Evolutionary conservation across 352 stramenopile species (phyloP).

Genomic region (Pythium sp.): DNA sequence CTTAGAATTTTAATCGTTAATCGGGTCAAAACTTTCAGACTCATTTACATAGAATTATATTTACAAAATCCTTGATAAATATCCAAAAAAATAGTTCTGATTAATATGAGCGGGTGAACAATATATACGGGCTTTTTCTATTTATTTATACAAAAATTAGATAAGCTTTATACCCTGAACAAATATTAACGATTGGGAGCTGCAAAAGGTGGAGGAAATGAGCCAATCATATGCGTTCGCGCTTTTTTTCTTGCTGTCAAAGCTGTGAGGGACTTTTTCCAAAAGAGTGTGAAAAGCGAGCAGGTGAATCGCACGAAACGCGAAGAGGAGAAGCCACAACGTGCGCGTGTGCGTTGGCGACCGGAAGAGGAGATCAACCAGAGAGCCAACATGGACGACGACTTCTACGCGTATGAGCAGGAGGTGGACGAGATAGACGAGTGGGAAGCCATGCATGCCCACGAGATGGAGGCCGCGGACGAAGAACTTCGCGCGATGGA

Average conservation of each 20-base stretch:
- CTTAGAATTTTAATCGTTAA: background rate
- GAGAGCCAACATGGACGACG: constrained; percentile 53
- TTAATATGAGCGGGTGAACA: too few relatives aligned
- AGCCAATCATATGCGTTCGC: constrained; percentile 34
- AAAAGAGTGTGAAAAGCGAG: background rate
- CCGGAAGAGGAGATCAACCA: background rate
- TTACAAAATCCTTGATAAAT: too few relatives aligned
- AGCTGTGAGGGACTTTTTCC: background rate
- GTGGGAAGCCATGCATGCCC: constrained; percentile 79
- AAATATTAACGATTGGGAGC: too few relatives aligned
- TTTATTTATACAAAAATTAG: too few relatives aligned
- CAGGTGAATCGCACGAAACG: background rate
- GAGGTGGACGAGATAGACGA: constrained; percentile 76
- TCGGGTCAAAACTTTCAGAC: too few relatives aligned
- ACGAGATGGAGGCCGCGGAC: constrained; percentile 77
- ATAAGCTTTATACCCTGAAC: too few relatives aligned
- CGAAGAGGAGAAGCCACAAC: background rate
- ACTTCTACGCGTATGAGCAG: constrained; percentile 77
- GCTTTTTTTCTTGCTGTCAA: constrained; percentile 15
- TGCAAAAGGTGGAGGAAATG: background rate
- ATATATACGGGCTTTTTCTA: too few relatives aligned
- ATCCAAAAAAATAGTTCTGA: too few relatives aligned
- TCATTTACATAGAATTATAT: too few relatives aligned
- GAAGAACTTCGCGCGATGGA: constrained; percentile 65
- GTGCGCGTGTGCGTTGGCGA: constrained; percentile 1